phyloP scores from a whole-genome alignment of 257 asterid genomes.

The Agastache rugosa region DNA sequence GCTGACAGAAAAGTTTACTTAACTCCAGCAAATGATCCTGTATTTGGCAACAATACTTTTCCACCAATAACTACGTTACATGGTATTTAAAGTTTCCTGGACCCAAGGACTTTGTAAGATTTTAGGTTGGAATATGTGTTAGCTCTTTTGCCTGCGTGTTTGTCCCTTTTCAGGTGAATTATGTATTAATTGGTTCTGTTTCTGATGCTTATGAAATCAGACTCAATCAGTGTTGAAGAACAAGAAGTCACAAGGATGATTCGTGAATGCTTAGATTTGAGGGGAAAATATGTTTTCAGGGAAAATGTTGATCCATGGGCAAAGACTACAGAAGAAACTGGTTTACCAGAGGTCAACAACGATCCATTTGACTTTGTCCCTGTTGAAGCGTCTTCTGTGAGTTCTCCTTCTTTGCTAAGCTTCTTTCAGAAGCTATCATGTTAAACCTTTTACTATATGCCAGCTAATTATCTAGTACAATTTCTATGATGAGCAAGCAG shows the following conservation, averaged over 20 bases:
- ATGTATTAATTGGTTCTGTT: constrained; percentile 32
- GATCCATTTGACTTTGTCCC: constrained; percentile 74
- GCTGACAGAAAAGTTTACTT: constrained; percentile 50
- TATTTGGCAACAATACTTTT: constrained; percentile 46
- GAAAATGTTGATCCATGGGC: constrained; percentile 79
- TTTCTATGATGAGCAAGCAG: constrained; percentile 50
- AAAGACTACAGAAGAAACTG: constrained; percentile 46
- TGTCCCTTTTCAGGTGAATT: constrained; percentile 32
- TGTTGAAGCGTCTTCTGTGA: constrained; percentile 79
- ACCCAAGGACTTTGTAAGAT: constrained; percentile 31
- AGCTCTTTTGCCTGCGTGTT: constrained; percentile 32
- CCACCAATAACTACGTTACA: constrained; percentile 54
- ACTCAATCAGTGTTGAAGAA: constrained; percentile 67
- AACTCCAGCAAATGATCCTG: constrained; percentile 50
- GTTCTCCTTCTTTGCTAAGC: constrained; percentile 45
- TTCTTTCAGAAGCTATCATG: constrained; percentile 33
- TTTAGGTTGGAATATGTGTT: constrained; percentile 35
- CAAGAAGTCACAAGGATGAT: constrained; percentile 83
- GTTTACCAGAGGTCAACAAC: constrained; percentile 42
- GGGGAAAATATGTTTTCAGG: constrained; percentile 84
- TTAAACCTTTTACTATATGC: constrained; percentile 27
- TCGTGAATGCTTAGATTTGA: constrained; percentile 77
- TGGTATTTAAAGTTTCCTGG: constrained; percentile 61
- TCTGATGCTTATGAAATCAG: constrained; percentile 57
- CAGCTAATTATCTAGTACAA: constrained; percentile 37